Conservation (phyloP, 495 filamentous ascomycete genomes). For the Lindgomyces ingoldianus region DNA sequence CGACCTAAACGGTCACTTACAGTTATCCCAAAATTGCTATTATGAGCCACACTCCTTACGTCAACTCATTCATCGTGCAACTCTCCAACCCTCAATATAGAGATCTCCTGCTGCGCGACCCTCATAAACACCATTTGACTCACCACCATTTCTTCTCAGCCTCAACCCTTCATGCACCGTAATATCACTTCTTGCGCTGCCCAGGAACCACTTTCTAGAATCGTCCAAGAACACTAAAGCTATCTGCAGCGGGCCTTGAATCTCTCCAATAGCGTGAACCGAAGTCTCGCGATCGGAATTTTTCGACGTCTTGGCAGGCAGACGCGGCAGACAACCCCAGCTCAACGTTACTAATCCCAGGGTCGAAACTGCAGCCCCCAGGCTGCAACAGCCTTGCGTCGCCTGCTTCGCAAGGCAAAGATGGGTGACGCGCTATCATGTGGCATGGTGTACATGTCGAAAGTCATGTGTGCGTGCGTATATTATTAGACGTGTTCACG, state of each 20-base stretch:
- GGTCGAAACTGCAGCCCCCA: not conserved
- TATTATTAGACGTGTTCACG: constrained; percentile 2
- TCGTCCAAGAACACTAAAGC: not conserved
- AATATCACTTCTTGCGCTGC: not conserved
- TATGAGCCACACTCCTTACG: too few species aligned
- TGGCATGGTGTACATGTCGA: constrained; percentile 20
- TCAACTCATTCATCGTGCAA: too few species aligned
- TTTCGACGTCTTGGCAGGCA: constrained; percentile 9
- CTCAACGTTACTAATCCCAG: constrained; percentile 16
- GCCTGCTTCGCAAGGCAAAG: not conserved
- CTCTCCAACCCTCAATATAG: not conserved
- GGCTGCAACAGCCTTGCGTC: constrained; percentile 14
- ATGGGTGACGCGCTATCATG: constrained; percentile 30
- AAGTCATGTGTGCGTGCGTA: not conserved
- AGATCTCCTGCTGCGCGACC: not conserved
- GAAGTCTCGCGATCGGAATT: not conserved
- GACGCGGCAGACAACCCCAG: not conserved
- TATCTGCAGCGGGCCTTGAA: not conserved
- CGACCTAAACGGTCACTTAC: too few species aligned
- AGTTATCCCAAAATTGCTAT: too few species aligned
- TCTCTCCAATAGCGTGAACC: not conserved
- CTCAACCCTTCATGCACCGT: not conserved
- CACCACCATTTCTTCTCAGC: not conserved
- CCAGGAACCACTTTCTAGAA: not conserved
- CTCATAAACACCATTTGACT: not conserved